A percentile compares a stretch with the other conserved stretches of the same genome.
These are phyloP conservation scores for Pleurotus pulmonarius DNA, from an alignment of 768 basidiomycete genomes.

Conservation along the genomic window DNA sequence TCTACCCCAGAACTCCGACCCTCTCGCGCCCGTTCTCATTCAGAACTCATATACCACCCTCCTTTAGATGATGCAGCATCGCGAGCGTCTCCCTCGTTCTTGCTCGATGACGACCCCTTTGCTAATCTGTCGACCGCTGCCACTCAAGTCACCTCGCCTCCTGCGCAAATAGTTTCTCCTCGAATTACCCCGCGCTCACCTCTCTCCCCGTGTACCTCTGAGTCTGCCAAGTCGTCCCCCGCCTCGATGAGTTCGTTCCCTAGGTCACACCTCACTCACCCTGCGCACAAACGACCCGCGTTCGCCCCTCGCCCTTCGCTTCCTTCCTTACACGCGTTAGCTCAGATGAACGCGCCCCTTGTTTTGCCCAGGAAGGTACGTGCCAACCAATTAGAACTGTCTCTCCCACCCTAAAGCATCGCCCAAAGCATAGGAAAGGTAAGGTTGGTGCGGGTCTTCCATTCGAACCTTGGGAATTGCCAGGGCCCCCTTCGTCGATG, in stretches of 20 bases:
- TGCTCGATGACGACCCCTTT: conserved; percentile 74
- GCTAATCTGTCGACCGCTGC: conserved; percentile 41
- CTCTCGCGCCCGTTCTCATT: conserved; percentile 10
- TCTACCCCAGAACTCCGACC: conserved; percentile 19
- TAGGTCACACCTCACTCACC: conserved; percentile 15
- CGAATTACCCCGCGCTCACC: conserved; percentile 10
- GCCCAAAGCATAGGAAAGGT: conserved; percentile 43
- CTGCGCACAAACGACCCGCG: conserved; percentile 45
- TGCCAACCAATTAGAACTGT: not conserved
- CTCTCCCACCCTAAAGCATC: conserved; percentile 3
- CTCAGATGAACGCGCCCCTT: conserved; percentile 39
- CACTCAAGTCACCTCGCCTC: not conserved
- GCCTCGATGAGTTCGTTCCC: not conserved
- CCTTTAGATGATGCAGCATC: conserved; percentile 10
- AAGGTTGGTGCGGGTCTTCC: conserved; percentile 49
- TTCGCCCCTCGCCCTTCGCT: conserved; percentile 46
- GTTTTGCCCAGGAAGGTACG: conserved; percentile 43
- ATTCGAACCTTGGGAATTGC: conserved; percentile 53
- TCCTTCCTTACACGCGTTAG: conserved; percentile 47
- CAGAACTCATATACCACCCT: conserved; percentile 9
- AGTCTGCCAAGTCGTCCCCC: not conserved
- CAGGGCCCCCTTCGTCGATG: not conserved
- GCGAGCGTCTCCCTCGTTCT: conserved; percentile 29
- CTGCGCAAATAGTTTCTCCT: not conserved
- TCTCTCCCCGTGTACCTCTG: conserved; percentile 5